Base-by-base conservation (phyloP, 176 grass and related monocot genomes). In the Rhynchospora tenuis region DNA sequence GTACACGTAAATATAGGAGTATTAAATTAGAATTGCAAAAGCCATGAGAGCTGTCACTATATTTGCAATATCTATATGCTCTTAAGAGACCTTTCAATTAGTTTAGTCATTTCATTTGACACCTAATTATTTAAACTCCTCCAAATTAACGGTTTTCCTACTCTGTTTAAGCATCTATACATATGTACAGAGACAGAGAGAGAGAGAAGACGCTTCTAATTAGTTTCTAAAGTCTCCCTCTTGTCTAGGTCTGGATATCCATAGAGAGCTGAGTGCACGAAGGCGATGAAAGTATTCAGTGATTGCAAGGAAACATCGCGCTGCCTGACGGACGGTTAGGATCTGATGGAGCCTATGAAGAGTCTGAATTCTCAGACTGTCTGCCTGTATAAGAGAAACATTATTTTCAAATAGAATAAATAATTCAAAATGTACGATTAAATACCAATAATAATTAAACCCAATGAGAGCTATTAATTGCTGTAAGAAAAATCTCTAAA, bases 261-360 rank as follows among this genome's bases (percentile, higher is more conserved):
- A 92, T 74, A 92, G 81, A 15, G 86, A 90, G 87, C 92, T 92
- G 62, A 94, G 86, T 7, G 88, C 83, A 72, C 92, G 90, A 83
- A 94, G 92, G 83, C 92, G 92, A 65, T 94, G 86, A 69, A 92
- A 94, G 86, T 94, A 92, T 72, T 94, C 92, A 20, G 88, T 70
- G 60, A 94, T 68, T 68, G 88, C 90, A 11, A 94, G 85, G 77
- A 94, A 88, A 83, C 90, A 94, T 27, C 86, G 83, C 28, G 90
- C 92, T 86, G 91, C 89, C 85, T 94, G 92, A 78, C 86, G 62
- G 50, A 88, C 81, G 71, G 92, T 92, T 83, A 94, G 83, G 50
- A 94, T 48, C 83, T 94, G 92, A 81, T 90, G 84, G 67, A 94
- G 90, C 70, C 83, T 84, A 47, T 90, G 88, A 22, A 94, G 90